A percentile compares a stretch with the other conserved stretches of the same genome.
Conservation (phyloP, 1,284 basidiomycete genomes). For the Leccinum solheimii region DNA sequence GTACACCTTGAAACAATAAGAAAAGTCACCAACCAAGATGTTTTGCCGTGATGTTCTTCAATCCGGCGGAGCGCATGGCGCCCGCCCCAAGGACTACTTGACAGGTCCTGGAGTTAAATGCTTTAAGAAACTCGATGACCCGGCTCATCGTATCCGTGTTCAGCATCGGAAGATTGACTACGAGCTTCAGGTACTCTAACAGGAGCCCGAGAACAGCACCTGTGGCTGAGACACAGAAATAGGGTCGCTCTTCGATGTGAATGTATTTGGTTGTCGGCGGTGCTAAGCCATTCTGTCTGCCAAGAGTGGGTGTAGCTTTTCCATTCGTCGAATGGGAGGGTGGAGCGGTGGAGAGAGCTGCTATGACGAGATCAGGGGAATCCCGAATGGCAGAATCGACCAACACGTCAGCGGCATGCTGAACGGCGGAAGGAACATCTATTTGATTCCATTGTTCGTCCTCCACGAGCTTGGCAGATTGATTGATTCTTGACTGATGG, state of each 20-base stretch:
- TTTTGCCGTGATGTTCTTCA: conserved; percentile 98
- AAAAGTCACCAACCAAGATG: conserved; percentile 69
- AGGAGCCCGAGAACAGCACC: conserved; percentile 76
- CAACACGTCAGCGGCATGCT: conserved; percentile 72
- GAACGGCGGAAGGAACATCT: conserved; percentile 69
- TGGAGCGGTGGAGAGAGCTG: conserved; percentile 5
- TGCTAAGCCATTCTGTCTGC: conserved; percentile 33
- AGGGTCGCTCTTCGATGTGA: conserved; percentile 80
- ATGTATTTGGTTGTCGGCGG: conserved; percentile 64
- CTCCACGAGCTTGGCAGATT: conserved; percentile 87
- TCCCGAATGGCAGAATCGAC: conserved; percentile 84
- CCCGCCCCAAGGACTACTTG: conserved; percentile 98
- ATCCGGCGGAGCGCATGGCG: conserved; percentile 94
- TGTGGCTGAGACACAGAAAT: conserved; percentile 87
- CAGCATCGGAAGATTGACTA: conserved; percentile 85
- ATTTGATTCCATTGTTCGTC: conserved; percentile 85
- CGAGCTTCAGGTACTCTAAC: conserved; percentile 84
- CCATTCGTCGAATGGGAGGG: conserved; percentile 23
- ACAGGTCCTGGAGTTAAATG: conserved; percentile 97
- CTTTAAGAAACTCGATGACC: conserved; percentile 94
- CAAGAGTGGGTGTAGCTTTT: conserved; percentile 25
- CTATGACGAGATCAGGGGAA: conserved; percentile 64
- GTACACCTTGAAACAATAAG: conserved; percentile 14
- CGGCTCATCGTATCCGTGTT: conserved; percentile 94
- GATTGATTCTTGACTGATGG: conserved; percentile 81